Evolutionary conservation across 768 basidiomycete species (phyloP).

Genomic region (Pleurotus tuoliensis): DNA sequence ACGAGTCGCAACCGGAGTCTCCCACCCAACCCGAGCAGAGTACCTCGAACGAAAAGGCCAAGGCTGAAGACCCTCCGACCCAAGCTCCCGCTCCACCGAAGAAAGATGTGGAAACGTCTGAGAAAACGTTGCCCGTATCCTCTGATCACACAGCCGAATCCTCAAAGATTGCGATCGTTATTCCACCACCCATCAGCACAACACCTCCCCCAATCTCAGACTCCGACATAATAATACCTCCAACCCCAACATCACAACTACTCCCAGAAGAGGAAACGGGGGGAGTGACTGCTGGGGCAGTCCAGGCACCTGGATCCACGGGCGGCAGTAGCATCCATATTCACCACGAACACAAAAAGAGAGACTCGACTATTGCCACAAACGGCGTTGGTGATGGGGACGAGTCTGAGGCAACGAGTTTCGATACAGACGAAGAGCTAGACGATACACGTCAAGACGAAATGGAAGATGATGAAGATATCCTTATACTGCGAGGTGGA

Average conservation of each 20-base stretch:
- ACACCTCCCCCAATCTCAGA: conserved; percentile 22
- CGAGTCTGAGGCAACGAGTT: conserved; percentile 45
- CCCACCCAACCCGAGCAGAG: conserved; percentile 28
- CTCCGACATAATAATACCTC: conserved; percentile 38
- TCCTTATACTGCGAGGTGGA: conserved; percentile 70
- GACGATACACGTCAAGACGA: conserved; percentile 45
- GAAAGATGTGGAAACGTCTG: conserved; percentile 17
- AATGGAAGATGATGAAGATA: conserved; percentile 72
- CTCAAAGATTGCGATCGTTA: conserved; percentile 28
- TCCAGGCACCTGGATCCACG: conserved; percentile 85
- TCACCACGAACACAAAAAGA: conserved; percentile 12
- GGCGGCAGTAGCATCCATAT: conserved; percentile 32
- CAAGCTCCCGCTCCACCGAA: conserved; percentile 10
- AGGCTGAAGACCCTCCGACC: conserved; percentile 5
- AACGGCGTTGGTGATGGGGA: conserved; percentile 37
- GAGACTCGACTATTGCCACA: conserved; percentile 31
- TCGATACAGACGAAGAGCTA: conserved; percentile 48
- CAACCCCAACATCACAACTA: conserved; percentile 41
- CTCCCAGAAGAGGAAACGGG: conserved; percentile 61
- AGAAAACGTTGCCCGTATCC: background rate
- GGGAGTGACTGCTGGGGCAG: conserved; percentile 87
- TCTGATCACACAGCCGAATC: background rate
- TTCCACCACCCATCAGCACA: conserved; percentile 20
- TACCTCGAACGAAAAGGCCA: conserved; percentile 27
- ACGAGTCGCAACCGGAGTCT: conserved; percentile 31